Base-by-base conservation (phyloP, 306 rosid species). In the Casuarina cunninghamiana region DNA sequence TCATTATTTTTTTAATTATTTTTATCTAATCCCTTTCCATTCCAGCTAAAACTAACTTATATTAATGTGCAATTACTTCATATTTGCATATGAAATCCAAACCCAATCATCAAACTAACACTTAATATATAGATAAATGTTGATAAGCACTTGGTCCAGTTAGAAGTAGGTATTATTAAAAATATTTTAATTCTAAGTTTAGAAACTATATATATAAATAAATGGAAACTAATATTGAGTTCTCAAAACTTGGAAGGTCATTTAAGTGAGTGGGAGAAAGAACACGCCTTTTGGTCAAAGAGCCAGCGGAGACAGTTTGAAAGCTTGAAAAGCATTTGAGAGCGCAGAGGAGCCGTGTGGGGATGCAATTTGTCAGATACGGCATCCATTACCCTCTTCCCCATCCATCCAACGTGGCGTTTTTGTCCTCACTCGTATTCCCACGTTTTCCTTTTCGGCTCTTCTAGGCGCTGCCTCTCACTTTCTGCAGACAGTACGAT, bases 321-420 rank as follows among this genome's bases (percentile, higher is more conserved):
- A 45, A 55, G 42, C 41, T 4, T 32, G 45, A 26, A 5, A 43
- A 26, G 9, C 16, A 32, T 16, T 0, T 1, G 73, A 72, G 53
- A 6, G 61, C 46, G 39, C 35, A 53, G 71, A 79, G 76, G 55
- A 73, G 77, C 79, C 87, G 79, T 80, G 84, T 80, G 71, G 72
- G 69, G 21, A 84, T 65, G 15, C 49, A 9, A 19, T 16, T 54
- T 17, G 45, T 69, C 74, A 42, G 42, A 46, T 51, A 8, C 80
- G 77, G 38, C 75, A 45, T 69, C 66, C 35, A 10, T 42, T 26
- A 11, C 65, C 21, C 46, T 10, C 13, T 2, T 26, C 49, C 53
- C 55, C 81, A 49, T 49, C 48, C 32, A 73, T 51, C 82, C 79
- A 62, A 73, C 74, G 84, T 80, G 82, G 74, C 80, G 3, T 15